Evolutionary conservation across 805 yeast genomes (phyloP).

Genomic region (Kodamaea jinghongensis): DNA sequence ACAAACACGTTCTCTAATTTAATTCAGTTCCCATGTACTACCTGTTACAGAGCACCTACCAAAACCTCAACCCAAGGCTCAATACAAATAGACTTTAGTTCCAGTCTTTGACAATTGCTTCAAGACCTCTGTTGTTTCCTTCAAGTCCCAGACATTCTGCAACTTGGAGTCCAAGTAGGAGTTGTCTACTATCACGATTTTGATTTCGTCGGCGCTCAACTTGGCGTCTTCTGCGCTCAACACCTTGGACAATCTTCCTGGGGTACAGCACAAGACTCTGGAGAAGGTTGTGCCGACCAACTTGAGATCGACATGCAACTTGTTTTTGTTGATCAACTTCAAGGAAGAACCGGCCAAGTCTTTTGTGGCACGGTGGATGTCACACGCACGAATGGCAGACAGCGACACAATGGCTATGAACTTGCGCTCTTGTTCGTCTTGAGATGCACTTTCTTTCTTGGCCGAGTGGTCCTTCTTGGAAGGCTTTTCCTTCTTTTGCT

Average conservation of each 20-base stretch:
- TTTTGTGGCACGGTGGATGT: conserved; percentile 63
- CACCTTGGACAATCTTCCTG: conserved; percentile 55
- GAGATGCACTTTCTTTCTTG: conserved; percentile 5
- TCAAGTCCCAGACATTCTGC: conserved; percentile 58
- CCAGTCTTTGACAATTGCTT: conserved; percentile 41
- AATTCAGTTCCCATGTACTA: too few species aligned
- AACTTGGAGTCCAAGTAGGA: conserved; percentile 59
- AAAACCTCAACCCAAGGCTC: too few species aligned
- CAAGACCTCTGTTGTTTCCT: conserved; percentile 43
- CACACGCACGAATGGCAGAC: conserved; percentile 88
- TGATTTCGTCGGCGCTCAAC: conserved; percentile 42
- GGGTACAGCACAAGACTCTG: conserved; percentile 59
- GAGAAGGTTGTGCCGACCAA: conserved; percentile 43
- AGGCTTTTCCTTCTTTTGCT: conserved; percentile 27
- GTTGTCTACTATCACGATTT: conserved; percentile 57
- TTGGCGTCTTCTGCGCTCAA: conserved; percentile 42
- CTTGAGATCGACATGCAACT: conserved; percentile 59
- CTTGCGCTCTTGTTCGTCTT: conserved; percentile 31
- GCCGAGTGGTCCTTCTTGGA: conserved; percentile 24
- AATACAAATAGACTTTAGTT: conserved; percentile 54
- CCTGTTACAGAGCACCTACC: too few species aligned
- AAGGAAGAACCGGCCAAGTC: conserved; percentile 52
- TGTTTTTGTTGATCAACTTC: conserved; percentile 74
- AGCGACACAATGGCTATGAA: conserved; percentile 57
- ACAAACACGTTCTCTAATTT: too few species aligned